Percentiles rank a stretch among this genome's conserved stretches.
phyloP scores from a whole-genome alignment of 2,329 filamentous ascomycete species.

The Hysterium pulicare region DNA sequence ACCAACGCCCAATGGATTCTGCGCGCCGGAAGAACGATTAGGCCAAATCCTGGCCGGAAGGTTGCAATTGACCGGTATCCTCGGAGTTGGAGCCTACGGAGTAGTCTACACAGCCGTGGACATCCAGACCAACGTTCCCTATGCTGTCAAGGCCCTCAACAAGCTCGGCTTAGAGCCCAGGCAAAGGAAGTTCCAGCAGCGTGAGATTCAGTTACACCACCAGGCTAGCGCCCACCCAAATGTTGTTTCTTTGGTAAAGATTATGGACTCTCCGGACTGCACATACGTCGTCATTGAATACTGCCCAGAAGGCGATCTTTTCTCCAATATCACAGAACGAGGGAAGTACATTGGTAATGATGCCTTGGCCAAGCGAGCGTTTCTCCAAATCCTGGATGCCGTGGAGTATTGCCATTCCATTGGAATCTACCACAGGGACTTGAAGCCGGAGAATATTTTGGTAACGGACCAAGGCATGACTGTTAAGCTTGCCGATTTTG shows the following conservation, averaged over 20 bases:
- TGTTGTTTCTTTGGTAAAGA: constrained; percentile 89
- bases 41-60: constrained; percentile 79
- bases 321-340: constrained; percentile 94
- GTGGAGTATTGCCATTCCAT: constrained; percentile 91
- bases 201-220: constrained; percentile 91
- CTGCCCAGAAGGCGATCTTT: constrained; percentile 93
- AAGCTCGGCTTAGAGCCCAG: constrained; percentile 86
- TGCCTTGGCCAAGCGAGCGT: constrained; percentile 77
- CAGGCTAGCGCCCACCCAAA: constrained; percentile 84
- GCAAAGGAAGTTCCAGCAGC: constrained; percentile 84
- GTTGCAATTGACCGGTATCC: constrained; percentile 77
- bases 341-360: constrained; percentile 93
- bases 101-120: constrained; percentile 91
- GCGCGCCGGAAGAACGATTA: constrained; percentile 74
- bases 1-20: constrained; percentile 43
- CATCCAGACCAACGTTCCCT: constrained; percentile 73
- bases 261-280: constrained; percentile 87
- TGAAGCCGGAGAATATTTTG: constrained; percentile 97
- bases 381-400: constrained; percentile 94
- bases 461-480: constrained; percentile 85
- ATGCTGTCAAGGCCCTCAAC: constrained; percentile 96
- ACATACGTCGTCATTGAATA: constrained; percentile 96
- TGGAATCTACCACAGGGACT: constrained; percentile 93
- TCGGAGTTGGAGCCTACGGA: constrained; percentile 93
- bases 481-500: constrained; percentile 96